These are phyloP conservation scores for Trichosporon coremiiforme DNA, from an alignment of 1,284 basidiomycete genomes.

Conservation along the genomic window DNA sequence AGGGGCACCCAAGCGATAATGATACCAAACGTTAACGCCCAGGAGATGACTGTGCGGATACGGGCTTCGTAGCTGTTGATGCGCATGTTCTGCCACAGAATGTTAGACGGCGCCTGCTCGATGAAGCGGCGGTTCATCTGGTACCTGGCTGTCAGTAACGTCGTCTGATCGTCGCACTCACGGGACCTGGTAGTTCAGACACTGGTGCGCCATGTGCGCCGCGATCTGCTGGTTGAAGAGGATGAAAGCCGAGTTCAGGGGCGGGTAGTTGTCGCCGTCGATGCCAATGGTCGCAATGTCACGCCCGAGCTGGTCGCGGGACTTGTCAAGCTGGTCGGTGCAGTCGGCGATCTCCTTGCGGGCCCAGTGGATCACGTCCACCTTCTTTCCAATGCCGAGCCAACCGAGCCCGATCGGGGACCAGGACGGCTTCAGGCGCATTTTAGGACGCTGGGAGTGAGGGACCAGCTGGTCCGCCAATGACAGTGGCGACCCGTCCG, in stretches of 20 bases:
- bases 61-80: constrained; percentile 79
- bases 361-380: constrained; percentile 90
- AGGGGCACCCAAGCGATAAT: constrained; percentile 64
- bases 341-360: constrained; percentile 49
- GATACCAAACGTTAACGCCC: constrained; percentile 62
- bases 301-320: constrained; percentile 58
- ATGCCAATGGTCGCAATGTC: constrained; percentile 40
- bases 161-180: constrained; percentile 57
- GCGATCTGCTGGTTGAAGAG: constrained; percentile 86
- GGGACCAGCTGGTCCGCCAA: constrained; percentile 66
- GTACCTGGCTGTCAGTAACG: constrained; percentile 68
- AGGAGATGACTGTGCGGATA: constrained; percentile 61
- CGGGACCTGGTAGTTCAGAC: constrained; percentile 62
- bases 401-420: constrained; percentile 65
- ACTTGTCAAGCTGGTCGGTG: constrained; percentile 38
- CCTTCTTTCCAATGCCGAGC: constrained; percentile 69
- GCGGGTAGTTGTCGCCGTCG: constrained; percentile 60
- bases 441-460: constrained; percentile 71
- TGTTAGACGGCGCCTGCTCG: constrained; percentile 70
- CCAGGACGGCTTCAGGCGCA: constrained; percentile 68
- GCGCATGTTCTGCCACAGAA: constrained; percentile 66
- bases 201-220: constrained; percentile 26
- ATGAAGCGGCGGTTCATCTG: constrained; percentile 67
- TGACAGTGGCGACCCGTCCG: constrained; percentile 25
- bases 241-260: constrained; percentile 83